phyloP scores from a whole-genome alignment of 306 rosid genomes.

The Quercus alba region DNA sequence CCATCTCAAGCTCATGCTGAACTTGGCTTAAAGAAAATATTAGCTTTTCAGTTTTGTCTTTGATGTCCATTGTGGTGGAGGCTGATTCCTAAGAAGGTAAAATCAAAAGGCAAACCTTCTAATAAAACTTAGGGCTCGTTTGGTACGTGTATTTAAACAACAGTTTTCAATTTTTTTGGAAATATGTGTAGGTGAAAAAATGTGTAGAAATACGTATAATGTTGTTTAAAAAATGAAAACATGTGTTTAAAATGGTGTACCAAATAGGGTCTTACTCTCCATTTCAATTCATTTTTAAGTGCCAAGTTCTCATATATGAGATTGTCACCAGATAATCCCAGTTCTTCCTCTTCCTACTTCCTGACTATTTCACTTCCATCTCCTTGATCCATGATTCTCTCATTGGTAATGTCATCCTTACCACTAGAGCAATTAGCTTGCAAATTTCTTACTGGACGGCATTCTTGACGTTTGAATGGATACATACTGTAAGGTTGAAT shows the following conservation, averaged over 20 bases:
- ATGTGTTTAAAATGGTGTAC: too few relatives aligned
- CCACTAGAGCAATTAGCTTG: constrained; percentile 24
- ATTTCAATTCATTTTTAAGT: constrained; percentile 61
- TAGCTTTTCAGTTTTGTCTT: constrained; percentile 70
- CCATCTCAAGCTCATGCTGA: constrained; percentile 41
- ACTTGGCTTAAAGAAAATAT: constrained; percentile 51
- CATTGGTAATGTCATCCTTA: constrained; percentile 14
- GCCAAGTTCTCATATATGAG: constrained; percentile 46
- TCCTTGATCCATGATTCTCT: constrained; percentile 18
- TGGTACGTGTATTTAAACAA: too few relatives aligned
- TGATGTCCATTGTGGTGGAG: constrained; percentile 63
- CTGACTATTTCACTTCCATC: constrained; percentile 22
- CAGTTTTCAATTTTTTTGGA: too few relatives aligned
- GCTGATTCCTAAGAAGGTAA: constrained; percentile 80
- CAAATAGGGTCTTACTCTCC: constrained; percentile 32
- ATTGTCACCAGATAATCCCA: constrained; percentile 33
- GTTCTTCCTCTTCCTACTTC: constrained; percentile 32
- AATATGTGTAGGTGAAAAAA: too few relatives aligned
- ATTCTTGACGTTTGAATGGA: constrained; percentile 29
- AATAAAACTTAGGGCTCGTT: constrained; percentile 23
- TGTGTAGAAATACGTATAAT: too few relatives aligned
- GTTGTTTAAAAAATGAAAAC: too few relatives aligned
- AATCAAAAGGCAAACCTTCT: constrained; percentile 85
- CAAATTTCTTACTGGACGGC: constrained; percentile 9
- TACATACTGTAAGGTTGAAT: too few relatives aligned